phyloP scores from a whole-genome alignment of 495 filamentous ascomycete genomes.

The Talaromyces proteolyticus region DNA sequence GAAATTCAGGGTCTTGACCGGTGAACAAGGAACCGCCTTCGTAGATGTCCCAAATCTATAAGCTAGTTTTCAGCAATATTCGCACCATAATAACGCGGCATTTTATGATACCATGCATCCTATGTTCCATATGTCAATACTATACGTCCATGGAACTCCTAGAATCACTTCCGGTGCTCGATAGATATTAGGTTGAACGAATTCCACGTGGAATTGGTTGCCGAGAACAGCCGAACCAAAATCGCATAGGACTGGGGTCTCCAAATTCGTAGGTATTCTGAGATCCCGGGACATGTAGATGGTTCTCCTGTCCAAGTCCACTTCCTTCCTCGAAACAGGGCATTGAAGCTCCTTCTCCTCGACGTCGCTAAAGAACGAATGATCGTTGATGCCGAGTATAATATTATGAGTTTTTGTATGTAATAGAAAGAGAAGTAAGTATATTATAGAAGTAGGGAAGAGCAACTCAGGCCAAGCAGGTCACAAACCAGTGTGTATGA shows the following conservation, averaged over 20 bases:
- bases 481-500: conserved; percentile 30
- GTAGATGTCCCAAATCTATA: conserved; percentile 22
- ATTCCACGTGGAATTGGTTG: conserved; percentile 11
- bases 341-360: conserved; percentile 20
- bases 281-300: conserved; percentile 28
- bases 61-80: background rate
- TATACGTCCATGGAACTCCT: conserved; percentile 26
- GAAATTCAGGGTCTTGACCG: conserved; percentile 11
- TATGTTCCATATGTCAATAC: conserved; percentile 36
- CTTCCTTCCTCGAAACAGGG: conserved; percentile 23
- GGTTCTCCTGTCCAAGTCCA: conserved; percentile 12
- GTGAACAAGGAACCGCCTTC: conserved; percentile 19
- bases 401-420: conserved; percentile 41
- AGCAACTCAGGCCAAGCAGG: background rate
- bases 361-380: conserved; percentile 22
- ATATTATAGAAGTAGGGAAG: background rate
- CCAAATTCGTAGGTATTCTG: conserved; percentile 15
- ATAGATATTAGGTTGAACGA: conserved; percentile 28
- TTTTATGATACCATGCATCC: conserved; percentile 19
- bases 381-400: conserved; percentile 27
- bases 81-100: background rate
- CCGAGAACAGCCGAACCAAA: conserved; percentile 31
- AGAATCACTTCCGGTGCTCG: conserved; percentile 34
- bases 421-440: conserved; percentile 9
- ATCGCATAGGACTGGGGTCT: conserved; percentile 25